Base-by-base conservation (phyloP, 495 filamentous ascomycete species). In the Aspergillus kassunensis region DNA sequence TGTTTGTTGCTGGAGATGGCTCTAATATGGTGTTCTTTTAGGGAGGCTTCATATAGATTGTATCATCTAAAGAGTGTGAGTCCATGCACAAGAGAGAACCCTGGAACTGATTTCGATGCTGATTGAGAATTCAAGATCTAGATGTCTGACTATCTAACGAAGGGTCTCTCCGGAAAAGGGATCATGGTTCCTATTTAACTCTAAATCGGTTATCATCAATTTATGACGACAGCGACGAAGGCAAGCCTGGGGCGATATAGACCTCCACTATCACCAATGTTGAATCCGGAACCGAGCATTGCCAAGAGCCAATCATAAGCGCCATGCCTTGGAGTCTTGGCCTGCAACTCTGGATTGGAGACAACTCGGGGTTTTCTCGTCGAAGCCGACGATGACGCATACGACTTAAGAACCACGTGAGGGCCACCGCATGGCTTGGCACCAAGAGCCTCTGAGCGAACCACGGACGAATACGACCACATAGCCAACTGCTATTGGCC, bases 21-120 rank as follows among this genome's bases (percentile, higher is more conserved):
- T 60, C 59, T 65, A 66, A 54, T 60, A 60, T 55, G 53, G 54
- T 56, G 47, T 46, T 55, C 50, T 59, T 41, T 64, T 63, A 71
- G 50, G 69, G 64, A 25, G 66, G 66, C 50, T 57, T 63, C 69
- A 69, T 68, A 52, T 67, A 69, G 51, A 67, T 66, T 27, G 57
- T 68, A 56, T 69, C 58, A 35, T 64, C 55, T 40, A 66, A 48
- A 52, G 59, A 62, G 55, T 70, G 67, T 16, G 60, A 70, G 66
- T 70, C 64, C 66, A 69, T 72, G 53, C 58, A 69, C 60, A 20
- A 16, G 23, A 46, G 20, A 30, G 34, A 18, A 41, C 13, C 20
- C n/a, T 37, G 31, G 16, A n/a, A 24, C 31, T 20, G 34, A 37
- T 29, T 47, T 41, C 45, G 42, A 9, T 29, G 33, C 21, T 46